phyloP scores from a whole-genome alignment of 805 yeast species.

The Sugiyamaella lignohabitans region DNA sequence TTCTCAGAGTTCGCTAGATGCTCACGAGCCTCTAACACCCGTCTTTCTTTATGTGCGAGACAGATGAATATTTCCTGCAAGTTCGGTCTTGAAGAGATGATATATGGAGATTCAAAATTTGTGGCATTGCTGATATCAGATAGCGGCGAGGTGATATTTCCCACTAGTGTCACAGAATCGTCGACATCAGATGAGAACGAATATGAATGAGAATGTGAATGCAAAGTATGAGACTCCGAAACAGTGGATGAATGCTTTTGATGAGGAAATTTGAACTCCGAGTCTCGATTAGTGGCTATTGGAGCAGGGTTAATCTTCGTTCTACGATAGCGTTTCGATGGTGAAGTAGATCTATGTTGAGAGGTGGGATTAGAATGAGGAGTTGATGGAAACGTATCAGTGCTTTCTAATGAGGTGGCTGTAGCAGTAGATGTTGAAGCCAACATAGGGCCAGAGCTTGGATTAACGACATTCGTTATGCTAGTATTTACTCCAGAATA shows the following conservation, averaged over 20 bases:
- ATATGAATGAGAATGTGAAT: neutral
- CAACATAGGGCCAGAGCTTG: no score
- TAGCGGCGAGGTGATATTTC: neutral
- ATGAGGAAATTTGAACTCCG: neutral
- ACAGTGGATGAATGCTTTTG: constrained; percentile 2
- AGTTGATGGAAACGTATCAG: no score
- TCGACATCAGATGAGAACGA: constrained; percentile 1
- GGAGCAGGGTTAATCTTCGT: constrained; percentile 6
- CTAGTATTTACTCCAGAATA: no score
- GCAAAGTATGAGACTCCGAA: constrained; percentile 2
- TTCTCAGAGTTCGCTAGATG: constrained; percentile 23
- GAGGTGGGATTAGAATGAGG: no score
- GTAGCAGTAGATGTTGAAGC: no score
- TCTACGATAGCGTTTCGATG: constrained; percentile 6
- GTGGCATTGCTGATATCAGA: neutral
- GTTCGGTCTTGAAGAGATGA: constrained; percentile 18
- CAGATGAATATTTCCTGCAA: constrained; percentile 29
- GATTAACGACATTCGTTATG: no score
- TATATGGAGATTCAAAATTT: constrained; percentile 16
- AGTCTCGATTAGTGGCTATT: constrained; percentile 2
- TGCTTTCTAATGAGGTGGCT: no score
- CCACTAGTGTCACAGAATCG: neutral
- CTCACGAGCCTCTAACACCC: constrained; percentile 32
- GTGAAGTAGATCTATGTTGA: constrained; percentile 3
- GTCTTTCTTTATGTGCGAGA: constrained; percentile 32